phyloP scores from a whole-genome alignment of 176 grass and related monocot species.

The Raddia guianensis region DNA sequence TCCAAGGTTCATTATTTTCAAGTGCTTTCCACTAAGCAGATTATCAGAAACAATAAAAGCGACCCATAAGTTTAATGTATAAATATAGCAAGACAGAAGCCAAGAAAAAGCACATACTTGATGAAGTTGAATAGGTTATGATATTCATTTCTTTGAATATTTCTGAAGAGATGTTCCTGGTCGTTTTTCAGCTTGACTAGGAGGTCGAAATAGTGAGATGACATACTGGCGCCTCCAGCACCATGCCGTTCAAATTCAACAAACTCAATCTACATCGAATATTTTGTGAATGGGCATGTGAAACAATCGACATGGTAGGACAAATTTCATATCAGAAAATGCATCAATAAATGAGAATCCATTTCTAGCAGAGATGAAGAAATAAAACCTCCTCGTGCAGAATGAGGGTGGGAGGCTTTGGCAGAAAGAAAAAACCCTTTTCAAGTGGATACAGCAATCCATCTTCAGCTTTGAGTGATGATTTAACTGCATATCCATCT shows the following conservation, averaged over 20 bases:
- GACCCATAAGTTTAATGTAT: constrained; percentile 18
- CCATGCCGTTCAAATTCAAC: constrained; percentile 87
- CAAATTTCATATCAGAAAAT: constrained; percentile 20
- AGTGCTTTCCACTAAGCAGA: constrained; percentile 67
- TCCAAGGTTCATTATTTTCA: constrained; percentile 97
- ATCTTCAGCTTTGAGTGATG: constrained; percentile 99
- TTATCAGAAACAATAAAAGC: constrained; percentile 40
- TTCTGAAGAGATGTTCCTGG: constrained; percentile 90
- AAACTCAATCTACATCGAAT: constrained; percentile 73
- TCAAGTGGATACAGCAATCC: constrained; percentile 95
- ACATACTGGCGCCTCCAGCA: constrained; percentile 66
- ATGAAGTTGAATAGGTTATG: constrained; percentile 89
- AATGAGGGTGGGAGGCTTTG: constrained; percentile 98
- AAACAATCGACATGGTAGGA: not conserved
- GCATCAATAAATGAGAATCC: constrained; percentile 15
- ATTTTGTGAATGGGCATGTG: constrained; percentile 22
- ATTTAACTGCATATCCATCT: constrained; percentile 99
- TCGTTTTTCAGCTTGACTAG: constrained; percentile 78
- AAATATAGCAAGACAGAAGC: constrained; percentile 28
- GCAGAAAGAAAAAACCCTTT: constrained; percentile 97
- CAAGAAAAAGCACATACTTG: constrained; percentile 47
- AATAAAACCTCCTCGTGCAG: constrained; percentile 87
- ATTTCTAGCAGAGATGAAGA: constrained; percentile 33
- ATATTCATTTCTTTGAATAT: constrained; percentile 88
- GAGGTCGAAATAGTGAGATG: constrained; percentile 87